These are phyloP conservation scores for Phaeotremella fagi DNA, from an alignment of 768 basidiomycete genomes.

Conservation along the genomic window DNA sequence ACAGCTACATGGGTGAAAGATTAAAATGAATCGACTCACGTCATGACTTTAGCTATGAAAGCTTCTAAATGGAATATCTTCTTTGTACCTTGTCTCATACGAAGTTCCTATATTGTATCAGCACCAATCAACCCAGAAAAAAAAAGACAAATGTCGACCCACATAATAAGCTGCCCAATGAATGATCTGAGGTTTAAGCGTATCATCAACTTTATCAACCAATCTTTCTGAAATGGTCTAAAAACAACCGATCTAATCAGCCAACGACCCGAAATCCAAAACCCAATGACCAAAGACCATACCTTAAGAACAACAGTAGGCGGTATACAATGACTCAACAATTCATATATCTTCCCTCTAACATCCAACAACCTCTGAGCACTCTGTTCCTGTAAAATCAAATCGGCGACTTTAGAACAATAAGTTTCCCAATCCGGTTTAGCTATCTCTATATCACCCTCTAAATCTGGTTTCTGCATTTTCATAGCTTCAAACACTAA, in stretches of 20 bases:
- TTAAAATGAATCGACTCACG: conserved; percentile 17
- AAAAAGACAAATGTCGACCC: conserved; percentile 40
- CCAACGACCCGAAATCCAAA: not conserved
- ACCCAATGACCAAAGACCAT: conserved; percentile 17
- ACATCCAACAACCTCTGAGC: conserved; percentile 88
- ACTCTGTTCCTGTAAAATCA: conserved; percentile 82
- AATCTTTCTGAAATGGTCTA: conserved; percentile 88
- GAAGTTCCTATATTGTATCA: conserved; percentile 63
- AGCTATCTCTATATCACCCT: conserved; percentile 72
- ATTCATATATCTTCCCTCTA: conserved; percentile 85
- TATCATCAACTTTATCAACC: conserved; percentile 81
- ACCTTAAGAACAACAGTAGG: conserved; percentile 88
- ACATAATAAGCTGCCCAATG: conserved; percentile 98
- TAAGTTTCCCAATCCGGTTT: conserved; percentile 99
- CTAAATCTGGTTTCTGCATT: conserved; percentile 91
- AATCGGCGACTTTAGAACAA: conserved; percentile 82
- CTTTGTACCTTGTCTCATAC: conserved; percentile 89
- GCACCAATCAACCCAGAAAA: not conserved
- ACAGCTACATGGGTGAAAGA: not conserved
- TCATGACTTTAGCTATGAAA: conserved; percentile 96
- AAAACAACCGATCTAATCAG: not conserved
- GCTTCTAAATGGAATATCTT: conserved; percentile 97
- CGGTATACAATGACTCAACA: conserved; percentile 95
- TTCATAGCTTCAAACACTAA: conserved; percentile 91
- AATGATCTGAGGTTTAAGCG: conserved; percentile 84